Percentiles rank a stretch among this genome's conserved stretches.
Evolutionary conservation across 371 early-diverging fungal species (phyloP).

Genomic region (Apophysomyces variabilis): DNA sequence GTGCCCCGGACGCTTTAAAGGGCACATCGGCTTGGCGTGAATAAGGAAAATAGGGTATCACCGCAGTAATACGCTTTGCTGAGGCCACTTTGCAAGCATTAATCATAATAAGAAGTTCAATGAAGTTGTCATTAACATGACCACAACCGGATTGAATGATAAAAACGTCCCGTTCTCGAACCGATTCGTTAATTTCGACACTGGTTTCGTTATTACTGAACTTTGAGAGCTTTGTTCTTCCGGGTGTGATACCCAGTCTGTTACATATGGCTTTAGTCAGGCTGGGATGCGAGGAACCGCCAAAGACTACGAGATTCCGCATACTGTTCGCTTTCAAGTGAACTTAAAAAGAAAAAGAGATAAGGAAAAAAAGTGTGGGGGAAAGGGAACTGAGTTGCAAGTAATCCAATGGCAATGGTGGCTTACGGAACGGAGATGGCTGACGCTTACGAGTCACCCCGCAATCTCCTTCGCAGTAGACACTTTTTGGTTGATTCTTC

Average conservation of each 20-base stretch:
- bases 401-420: no score
- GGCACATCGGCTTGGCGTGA: conserved; percentile 83
- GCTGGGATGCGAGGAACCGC: conserved; percentile 87
- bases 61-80: conserved; percentile 85
- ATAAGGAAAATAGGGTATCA: conserved; percentile 95
- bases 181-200: conserved; percentile 86
- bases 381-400: no score
- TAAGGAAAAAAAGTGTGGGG: no score
- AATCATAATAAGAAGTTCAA: conserved; percentile 81
- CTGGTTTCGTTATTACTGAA: conserved; percentile 89
- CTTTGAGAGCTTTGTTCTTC: conserved; percentile 61
- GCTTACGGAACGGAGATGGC: no score
- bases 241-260: conserved; percentile 74
- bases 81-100: conserved; percentile 92
- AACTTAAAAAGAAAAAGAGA: no score
- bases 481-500: no score
- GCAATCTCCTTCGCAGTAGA: no score
- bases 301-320: conserved; percentile 42
- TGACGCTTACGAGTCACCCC: no score
- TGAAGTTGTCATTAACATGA: conserved; percentile 80
- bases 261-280: conserved; percentile 82
- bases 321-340: conserved; percentile 13
- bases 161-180: conserved; percentile 92
- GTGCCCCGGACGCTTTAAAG: conserved; percentile 68
- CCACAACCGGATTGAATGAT: conserved; percentile 93